Base-by-base conservation (phyloP, 257 asterid species). In the Solanum chilense region DNA sequence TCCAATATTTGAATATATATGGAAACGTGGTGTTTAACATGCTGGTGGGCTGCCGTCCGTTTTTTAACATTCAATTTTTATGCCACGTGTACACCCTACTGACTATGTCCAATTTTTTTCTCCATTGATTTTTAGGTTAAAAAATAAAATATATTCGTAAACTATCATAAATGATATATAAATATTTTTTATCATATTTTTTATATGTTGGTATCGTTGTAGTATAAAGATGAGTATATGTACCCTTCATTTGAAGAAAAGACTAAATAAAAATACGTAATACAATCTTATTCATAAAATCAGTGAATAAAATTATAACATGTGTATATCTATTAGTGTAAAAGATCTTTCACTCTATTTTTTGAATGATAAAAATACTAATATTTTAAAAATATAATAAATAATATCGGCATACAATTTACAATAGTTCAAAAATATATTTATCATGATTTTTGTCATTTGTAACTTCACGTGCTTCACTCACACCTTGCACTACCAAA, bases 231-330 rank as follows among this genome's bases (percentile, higher is more conserved):
- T 37, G 7, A 37, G 39, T 5, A 5, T 37, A 37, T 37, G 7
- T 37, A 37, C 7, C 0, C 1, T 37, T 37, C 0, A 1, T 5
- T 37, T 37, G 6, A 37, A 5, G 39, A 37, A 37, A 37, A 37
- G 0, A 37, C 7, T 37, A 37, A 37, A 37, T 37, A 5, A 37
- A 37, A 37, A 35, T 5, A 35, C 7, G 7, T 5, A 1, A 37
- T 37, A 37, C 0, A 37, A 37, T 37, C 0, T 37, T 37, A 37
- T 37, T 35, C 1, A 0, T 1, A 5, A 0, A 37, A 6, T 37
- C 1, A 1, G 6, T 5, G 1, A 0, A 37, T 37, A 37, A 37
- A 0, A 37, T 37, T 37, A 37, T 37, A 0, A 37, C 1, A 37
- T 37, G 0, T 6, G 0, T 37, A 37, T 6, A 1, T 37, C 0